Evolutionary conservation across 805 yeast genomes (phyloP).

Genomic region (Kluyveromyces aestuarii): DNA sequence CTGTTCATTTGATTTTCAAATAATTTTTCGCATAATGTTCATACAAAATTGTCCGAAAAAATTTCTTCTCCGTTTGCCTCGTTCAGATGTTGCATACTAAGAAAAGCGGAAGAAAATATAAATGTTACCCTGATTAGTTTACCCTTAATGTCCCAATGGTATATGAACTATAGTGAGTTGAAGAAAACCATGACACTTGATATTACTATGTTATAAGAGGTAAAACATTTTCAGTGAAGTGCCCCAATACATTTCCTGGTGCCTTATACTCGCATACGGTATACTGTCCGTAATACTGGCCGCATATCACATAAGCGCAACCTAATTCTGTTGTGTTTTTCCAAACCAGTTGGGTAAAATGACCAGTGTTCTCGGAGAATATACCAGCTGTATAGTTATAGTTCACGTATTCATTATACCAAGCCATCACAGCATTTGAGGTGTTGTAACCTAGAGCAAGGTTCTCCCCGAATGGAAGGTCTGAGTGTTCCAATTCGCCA

Average conservation of each 20-base stretch:
- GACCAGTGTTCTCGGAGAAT: slow-evolving; percentile 49
- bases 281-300: slow-evolving; percentile 41
- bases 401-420: slow-evolving; percentile 57
- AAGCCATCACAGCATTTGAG: slow-evolving; percentile 57
- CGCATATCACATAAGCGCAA: slow-evolving; percentile 59
- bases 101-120: no score
- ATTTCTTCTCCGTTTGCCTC: background rate
- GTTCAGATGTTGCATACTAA: background rate
- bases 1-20: background rate
- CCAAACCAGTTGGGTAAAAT: slow-evolving; percentile 80
- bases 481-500: slow-evolving; percentile 52
- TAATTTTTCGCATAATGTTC: background rate
- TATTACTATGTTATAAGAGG: background rate
- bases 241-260: slow-evolving; percentile 54
- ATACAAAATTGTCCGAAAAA: background rate
- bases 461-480: slow-evolving; percentile 68
- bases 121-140: background rate
- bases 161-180: no score
- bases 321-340: slow-evolving; percentile 50
- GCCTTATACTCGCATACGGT: slow-evolving; percentile 62
- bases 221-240: slow-evolving; percentile 31
- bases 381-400: slow-evolving; percentile 46
- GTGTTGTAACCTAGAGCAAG: slow-evolving; percentile 62
- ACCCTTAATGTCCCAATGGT: background rate
- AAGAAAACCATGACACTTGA: no score